A percentile compares a stretch with the other conserved stretches of the same genome.
Conservation (phyloP, 768 basidiomycete species). For the Termitomyces heimii region DNA sequence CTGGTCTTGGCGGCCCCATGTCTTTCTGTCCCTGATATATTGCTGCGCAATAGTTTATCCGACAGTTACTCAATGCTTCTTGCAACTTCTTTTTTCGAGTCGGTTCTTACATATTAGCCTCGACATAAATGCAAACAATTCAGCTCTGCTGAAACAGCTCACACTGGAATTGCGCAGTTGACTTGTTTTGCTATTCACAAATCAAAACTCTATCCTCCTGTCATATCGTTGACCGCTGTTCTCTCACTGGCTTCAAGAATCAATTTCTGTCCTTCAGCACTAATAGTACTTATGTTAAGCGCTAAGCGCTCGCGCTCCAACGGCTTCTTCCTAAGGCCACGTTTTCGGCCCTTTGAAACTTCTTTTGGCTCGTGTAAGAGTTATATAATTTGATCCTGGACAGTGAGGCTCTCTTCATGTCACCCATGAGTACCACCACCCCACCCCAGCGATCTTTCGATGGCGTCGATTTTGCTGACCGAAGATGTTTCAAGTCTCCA, state of each 20-base stretch:
- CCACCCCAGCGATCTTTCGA: constrained; percentile 16
- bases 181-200: background rate
- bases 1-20: background rate
- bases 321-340: background rate
- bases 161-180: background rate
- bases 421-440: background rate
- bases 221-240: background rate
- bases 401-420: background rate
- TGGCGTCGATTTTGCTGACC: constrained; percentile 16
- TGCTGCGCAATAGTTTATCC: background rate
- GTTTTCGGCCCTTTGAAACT: background rate
- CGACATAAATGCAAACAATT: background rate
- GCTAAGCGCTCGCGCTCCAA: background rate
- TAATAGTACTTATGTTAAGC: background rate
- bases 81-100: background rate
- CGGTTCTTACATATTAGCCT: background rate
- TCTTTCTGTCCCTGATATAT: background rate
- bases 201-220: background rate
- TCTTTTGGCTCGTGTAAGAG: background rate
- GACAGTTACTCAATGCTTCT: background rate
- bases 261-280: background rate
- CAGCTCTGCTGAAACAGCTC: too few relatives aligned
- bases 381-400: background rate
- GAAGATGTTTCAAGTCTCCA: constrained; percentile 8
- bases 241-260: too few relatives aligned